Evolutionary conservation across 2,329 filamentous ascomycete species (phyloP), one percentile per base, ranked within the genome.

Genomic region (Pyricularia pennisetigena): DNA sequence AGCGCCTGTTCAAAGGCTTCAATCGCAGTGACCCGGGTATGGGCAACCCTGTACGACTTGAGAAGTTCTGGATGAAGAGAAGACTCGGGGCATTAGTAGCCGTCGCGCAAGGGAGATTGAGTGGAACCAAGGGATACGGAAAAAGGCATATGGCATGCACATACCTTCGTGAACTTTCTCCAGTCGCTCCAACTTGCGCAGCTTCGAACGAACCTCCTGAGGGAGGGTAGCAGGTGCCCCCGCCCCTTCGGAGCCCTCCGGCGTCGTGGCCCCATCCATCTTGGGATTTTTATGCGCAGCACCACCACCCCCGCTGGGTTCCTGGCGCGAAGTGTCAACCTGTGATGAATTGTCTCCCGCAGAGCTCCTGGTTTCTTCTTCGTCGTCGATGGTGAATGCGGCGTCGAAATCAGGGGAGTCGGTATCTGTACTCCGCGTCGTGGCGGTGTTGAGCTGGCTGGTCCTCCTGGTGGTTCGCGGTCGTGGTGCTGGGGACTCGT

Each of bases 1-100:
- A 99, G 83, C 0, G 91, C 89, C 68, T 92, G 90, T 79, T 99
- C 95, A 76, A 99, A 99, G 0, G 93, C 91, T 75, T 98, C 95
- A 74, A 98, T 96, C 2, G 91, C 88, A 14, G 91, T 88, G 61
- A 94, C 92, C 67, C 93, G 89, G 69, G 91, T 88, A 80, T 99
- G 94, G 23, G 95, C 95, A 71, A 94, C 89, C 70, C 93, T 88
- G 79, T 99, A 99, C 9, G 94, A 97, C 68, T 93, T 90, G 66
- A 98, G 83, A 0, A 99, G 83, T 74, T 98, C 94, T 93, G 66
- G 29, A n/a, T 12, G 54, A 32, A 14, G 41, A n/a, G 9, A 16
- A 41, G 16, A 49, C 68, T 54, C 20, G 24, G 64, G 63, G 20
- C 12, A 32, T 69, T 59, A 68, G 68, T 32, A 68, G 24, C 29